Percentiles rank a stretch among this genome's conserved stretches.
Conservation (phyloP, 352 stramenopile genomes). For the Thraustochytrium striatum region DNA sequence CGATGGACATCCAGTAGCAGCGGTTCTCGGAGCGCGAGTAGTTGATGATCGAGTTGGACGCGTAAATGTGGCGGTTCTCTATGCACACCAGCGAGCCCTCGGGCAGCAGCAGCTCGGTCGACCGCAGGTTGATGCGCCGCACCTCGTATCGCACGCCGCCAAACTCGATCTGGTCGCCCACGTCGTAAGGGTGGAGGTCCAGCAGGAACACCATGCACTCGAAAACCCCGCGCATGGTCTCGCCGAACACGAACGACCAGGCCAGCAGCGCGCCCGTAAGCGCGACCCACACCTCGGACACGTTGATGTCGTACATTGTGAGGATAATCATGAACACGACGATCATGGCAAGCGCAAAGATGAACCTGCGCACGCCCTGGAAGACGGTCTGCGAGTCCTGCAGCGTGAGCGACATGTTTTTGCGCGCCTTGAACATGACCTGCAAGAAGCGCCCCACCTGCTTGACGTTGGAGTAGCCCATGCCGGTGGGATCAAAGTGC, state of each 20-base stretch:
- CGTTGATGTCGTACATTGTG: conserved; percentile 12
- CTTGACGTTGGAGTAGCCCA: neutral
- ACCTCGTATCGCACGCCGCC: conserved; percentile 17
- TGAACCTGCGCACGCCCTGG: conserved; percentile 9
- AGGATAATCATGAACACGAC: conserved; percentile 18
- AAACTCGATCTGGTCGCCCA: conserved; percentile 6
- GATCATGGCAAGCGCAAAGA: neutral
- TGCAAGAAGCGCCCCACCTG: neutral
- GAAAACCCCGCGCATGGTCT: neutral
- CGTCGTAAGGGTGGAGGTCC: conserved; percentile 17
- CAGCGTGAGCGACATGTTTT: conserved; percentile 28
- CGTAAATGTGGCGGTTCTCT: no score
- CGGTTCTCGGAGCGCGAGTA: no score
- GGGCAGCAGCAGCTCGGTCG: neutral
- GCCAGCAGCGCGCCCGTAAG: neutral
- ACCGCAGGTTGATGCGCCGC: neutral
- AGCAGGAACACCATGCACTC: conserved; percentile 42
- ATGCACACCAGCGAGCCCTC: neutral
- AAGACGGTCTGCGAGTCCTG: conserved; percentile 25
- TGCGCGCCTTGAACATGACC: conserved; percentile 18
- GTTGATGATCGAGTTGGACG: no score
- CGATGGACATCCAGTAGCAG: no score
- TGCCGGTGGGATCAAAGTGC: neutral
- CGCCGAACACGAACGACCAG: conserved; percentile 38
- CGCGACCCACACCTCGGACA: neutral